A percentile compares a stretch with the other conserved stretches of the same genome.
Conservation (phyloP, 305 asterid species). For the Nicotiana rustica region DNA sequence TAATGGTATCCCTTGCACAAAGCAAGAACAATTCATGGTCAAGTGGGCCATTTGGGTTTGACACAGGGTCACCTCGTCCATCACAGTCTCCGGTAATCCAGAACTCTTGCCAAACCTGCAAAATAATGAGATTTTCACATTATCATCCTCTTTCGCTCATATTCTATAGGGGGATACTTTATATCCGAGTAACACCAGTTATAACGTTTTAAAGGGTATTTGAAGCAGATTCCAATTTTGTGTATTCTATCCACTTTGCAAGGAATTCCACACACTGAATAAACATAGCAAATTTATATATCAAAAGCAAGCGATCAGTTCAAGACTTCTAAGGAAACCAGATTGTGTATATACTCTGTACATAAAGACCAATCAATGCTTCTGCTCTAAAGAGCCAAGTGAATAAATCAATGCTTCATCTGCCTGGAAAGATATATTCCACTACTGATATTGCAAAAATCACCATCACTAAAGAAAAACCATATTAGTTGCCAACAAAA, state of each 20-base stretch:
- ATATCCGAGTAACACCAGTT: conserved; percentile 7
- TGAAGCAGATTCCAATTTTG: neutral
- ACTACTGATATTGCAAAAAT: neutral
- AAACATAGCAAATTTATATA: neutral
- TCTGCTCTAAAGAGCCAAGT: neutral
- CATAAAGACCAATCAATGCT: neutral
- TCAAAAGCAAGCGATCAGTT: neutral
- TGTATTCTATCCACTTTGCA: neutral
- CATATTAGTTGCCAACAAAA: conserved; percentile 5
- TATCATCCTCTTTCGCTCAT: neutral
- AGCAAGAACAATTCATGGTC: conserved; percentile 90
- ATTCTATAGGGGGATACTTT: neutral
- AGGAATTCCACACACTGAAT: neutral
- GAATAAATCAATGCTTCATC: neutral
- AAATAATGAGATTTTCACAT: conserved; percentile 28
- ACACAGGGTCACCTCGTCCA: conserved; percentile 90
- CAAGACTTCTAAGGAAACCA: neutral
- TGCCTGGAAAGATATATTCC: neutral
- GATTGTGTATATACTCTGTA: neutral
- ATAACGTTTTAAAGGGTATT: neutral
- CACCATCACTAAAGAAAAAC: neutral
- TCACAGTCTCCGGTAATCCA: conserved; percentile 97
- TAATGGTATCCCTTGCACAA: conserved; percentile 93
- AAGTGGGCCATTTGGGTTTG: conserved; percentile 91
- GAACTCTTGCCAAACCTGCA: conserved; percentile 99